A percentile compares a stretch with the other conserved stretches of the same genome.
Conservation (phyloP, 2,329 filamentous ascomycete species). For the Claviceps maximensis region DNA sequence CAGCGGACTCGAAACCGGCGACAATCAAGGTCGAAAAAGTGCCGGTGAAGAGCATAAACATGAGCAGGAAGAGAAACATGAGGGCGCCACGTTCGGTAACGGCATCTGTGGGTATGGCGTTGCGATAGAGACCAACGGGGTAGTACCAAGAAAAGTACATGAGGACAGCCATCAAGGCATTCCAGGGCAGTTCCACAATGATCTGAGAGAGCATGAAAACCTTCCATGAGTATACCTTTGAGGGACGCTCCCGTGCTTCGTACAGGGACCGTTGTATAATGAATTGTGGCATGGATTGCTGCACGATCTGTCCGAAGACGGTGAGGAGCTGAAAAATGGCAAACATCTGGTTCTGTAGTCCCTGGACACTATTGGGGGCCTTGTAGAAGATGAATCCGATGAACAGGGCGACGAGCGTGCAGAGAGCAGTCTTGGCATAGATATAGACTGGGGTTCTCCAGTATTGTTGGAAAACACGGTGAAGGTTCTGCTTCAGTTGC, state of each 20-base stretch:
- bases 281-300: conserved; percentile 79
- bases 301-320: conserved; percentile 66
- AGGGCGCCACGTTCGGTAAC: conserved; percentile 58
- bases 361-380: conserved; percentile 58
- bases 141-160: conserved; percentile 81
- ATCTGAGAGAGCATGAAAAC: conserved; percentile 77
- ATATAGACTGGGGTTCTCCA: conserved; percentile 86
- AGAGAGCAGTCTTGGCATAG: conserved; percentile 66
- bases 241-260: conserved; percentile 73
- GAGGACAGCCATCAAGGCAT: conserved; percentile 60
- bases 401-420: conserved; percentile 53
- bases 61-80: conserved; percentile 63
- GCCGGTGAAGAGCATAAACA: conserved; percentile 67
- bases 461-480: conserved; percentile 79
- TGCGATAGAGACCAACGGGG: conserved; percentile 62
- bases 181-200: conserved; percentile 76
- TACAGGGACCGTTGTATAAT: conserved; percentile 71
- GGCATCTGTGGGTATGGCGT: conserved; percentile 48
- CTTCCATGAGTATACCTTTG: conserved; percentile 75
- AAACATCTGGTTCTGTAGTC: conserved; percentile 78
- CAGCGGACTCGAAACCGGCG: conserved; percentile 59
- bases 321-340: conserved; percentile 73
- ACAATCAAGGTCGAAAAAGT: conserved; percentile 74
- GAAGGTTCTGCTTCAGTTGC: conserved; percentile 55
- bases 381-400: conserved; percentile 73